Percentiles rank a stretch among this genome's conserved stretches.
Evolutionary conservation across 2,329 filamentous ascomycete genomes (phyloP).

Genomic region (Microsporum audouinii): DNA sequence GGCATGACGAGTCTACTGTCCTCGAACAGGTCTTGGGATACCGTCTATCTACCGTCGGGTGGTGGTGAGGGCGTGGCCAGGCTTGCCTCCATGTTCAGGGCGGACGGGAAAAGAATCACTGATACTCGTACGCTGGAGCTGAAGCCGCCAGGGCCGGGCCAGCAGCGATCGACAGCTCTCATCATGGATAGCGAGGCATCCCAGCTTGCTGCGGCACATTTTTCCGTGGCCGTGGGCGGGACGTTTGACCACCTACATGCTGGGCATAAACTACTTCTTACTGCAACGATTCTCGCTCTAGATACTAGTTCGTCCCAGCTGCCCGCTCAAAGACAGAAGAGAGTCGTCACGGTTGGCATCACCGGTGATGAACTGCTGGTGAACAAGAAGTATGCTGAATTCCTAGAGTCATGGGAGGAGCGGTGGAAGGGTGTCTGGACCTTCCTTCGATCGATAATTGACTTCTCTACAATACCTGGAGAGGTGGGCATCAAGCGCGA

Average conservation of each 20-base stretch:
- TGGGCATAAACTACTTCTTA: conserved; percentile 89
- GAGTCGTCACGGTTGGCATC: conserved; percentile 66
- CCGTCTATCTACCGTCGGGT: conserved; percentile 44
- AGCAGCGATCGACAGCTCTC: background rate
- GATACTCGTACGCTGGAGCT: background rate
- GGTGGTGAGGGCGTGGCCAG: conserved; percentile 39
- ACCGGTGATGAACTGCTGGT: conserved; percentile 75
- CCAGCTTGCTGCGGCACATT: conserved; percentile 31
- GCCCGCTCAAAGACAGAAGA: conserved; percentile 21
- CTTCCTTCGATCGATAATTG: conserved; percentile 55
- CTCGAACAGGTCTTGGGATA: conserved; percentile 49
- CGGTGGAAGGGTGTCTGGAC: conserved; percentile 58
- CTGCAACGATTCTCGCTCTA: conserved; percentile 67
- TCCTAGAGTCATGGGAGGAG: conserved; percentile 67
- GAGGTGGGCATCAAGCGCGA: conserved; percentile 22
- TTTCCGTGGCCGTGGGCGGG: conserved; percentile 68
- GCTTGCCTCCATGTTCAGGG: background rate
- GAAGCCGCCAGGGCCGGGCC: background rate
- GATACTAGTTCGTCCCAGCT: conserved; percentile 36
- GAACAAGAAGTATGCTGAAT: conserved; percentile 78
- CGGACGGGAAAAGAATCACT: background rate
- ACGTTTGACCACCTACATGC: conserved; percentile 95
- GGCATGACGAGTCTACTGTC: conserved; percentile 44
- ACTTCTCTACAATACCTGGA: conserved; percentile 40
- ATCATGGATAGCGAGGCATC: background rate